Base-by-base conservation (phyloP, 495 filamentous ascomycete genomes). In the Achaetomiella virescens region DNA sequence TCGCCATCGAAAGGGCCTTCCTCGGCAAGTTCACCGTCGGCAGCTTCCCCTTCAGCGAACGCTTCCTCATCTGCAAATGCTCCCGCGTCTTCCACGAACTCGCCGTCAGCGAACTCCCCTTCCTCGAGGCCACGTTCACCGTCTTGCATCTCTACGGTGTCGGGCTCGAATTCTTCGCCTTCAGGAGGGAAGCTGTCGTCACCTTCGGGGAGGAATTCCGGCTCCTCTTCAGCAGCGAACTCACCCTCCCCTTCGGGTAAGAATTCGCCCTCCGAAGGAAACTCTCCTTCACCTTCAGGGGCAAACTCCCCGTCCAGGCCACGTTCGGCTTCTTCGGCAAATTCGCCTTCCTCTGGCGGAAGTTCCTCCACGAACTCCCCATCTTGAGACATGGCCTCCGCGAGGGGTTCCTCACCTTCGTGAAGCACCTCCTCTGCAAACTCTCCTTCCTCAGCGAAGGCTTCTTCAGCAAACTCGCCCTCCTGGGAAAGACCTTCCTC, bases 281-380 rank as follows among this genome's bases (percentile, higher is more conserved):
- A 42, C 21, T 55, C 42, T 1, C 43, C 43, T 44, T 54, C 54
- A 15, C 48, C 49, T 18, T 20, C 38, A 4, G 38, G 17, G n/a
- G 10, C 18, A 21, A 48, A 36, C 20, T 58, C 49, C 5, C 53
- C 56, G 10, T 53, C 49, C 6, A 42, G 25, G 14, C 31, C 52
- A n/a, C 52, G 43, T 6, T 55, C 52, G 21, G 31, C 52, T 10
- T 55, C 53, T 15, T 18, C 49, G 6, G 15, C 52, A 22, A 46
- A 47, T 20, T 55, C 52, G 41, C 33, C 52, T 14, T 44, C 51
- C 18, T n/a, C n/a, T n/a, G n/a, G n/a, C n/a, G n/a, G n/a, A n/a
- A n/a, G n/a, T n/a, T n/a, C n/a, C n/a, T n/a, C n/a, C n/a, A n/a
- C n/a, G n/a, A n/a, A n/a, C n/a, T n/a, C n/a, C n/a, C n/a, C n/a